These are phyloP conservation scores for Cryomyces minteri DNA, from an alignment of 495 filamentous ascomycete species.

Conservation along the genomic window DNA sequence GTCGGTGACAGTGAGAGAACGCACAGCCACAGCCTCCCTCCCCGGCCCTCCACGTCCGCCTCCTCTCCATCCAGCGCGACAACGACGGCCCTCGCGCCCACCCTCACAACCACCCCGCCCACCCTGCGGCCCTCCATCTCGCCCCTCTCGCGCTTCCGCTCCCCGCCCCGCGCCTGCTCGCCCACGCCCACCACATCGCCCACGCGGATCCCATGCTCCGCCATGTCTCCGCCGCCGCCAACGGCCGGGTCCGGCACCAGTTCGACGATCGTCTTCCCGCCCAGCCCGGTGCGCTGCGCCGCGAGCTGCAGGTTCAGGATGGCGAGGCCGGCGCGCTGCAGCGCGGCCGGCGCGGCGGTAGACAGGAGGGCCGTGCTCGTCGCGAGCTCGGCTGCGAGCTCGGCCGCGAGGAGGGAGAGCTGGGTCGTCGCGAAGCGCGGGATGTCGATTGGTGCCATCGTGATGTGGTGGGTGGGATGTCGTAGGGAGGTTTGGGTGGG, in stretches of 20 bases:
- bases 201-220: constrained; percentile 65
- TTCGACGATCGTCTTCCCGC: constrained; percentile 73
- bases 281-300: constrained; percentile 80
- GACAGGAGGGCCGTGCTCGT: constrained; percentile 55
- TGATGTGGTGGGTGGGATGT: background rate
- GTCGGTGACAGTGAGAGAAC: constrained; percentile 5
- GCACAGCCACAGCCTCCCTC: constrained; percentile 46
- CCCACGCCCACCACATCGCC: constrained; percentile 77
- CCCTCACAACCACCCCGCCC: constrained; percentile 66
- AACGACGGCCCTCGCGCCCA: constrained; percentile 35
- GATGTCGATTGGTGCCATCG: constrained; percentile 40
- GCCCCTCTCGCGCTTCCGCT: constrained; percentile 49
- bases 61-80: constrained; percentile 57
- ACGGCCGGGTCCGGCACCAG: constrained; percentile 58
- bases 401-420: constrained; percentile 53
- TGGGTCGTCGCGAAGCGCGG: constrained; percentile 61
- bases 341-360: constrained; percentile 46
- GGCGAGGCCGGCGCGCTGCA: constrained; percentile 76
- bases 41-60: constrained; percentile 28
- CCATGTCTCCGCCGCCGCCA: constrained; percentile 31
- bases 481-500: too few relatives aligned
- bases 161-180: constrained; percentile 52
- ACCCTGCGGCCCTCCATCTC: constrained; percentile 44
- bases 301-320: constrained; percentile 57
- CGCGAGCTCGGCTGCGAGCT: constrained; percentile 62